A percentile compares a stretch with the other conserved stretches of the same genome.
phyloP scores from a whole-genome alignment of 108 stramenopile genomes.

The Seminavis robusta region DNA sequence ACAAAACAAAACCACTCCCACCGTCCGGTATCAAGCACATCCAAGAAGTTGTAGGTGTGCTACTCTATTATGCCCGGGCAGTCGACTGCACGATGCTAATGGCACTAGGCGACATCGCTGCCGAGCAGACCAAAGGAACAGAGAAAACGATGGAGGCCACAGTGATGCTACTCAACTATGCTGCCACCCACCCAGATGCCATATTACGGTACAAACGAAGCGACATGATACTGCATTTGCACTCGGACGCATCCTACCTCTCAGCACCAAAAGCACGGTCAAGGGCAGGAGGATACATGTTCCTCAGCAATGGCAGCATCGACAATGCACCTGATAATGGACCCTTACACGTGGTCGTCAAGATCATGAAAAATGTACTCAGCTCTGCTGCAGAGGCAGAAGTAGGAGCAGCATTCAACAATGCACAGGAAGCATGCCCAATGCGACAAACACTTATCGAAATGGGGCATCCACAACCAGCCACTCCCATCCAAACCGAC shows the following conservation, averaged over 20 bases:
- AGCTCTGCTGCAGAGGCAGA: too few relatives aligned
- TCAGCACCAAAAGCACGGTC: constrained; percentile 23
- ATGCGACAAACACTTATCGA: too few relatives aligned
- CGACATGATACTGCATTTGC: constrained; percentile 35
- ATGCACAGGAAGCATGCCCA: too few relatives aligned
- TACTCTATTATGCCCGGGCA: constrained; percentile 40
- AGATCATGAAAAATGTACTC: too few relatives aligned
- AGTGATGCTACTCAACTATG: constrained; percentile 39
- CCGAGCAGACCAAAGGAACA: constrained; percentile 28
- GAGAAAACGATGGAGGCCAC: constrained; percentile 12
- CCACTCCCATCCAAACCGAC: too few relatives aligned
- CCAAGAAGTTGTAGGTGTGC: constrained; percentile 32
- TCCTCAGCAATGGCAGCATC: too few relatives aligned
- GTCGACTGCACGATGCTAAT: constrained; percentile 37
- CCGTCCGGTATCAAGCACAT: constrained; percentile 13
- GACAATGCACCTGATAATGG: too few relatives aligned
- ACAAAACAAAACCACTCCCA: constrained; percentile 7
- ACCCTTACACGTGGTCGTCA: too few relatives aligned
- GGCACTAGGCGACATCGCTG: constrained; percentile 17
- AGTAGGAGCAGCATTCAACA: too few relatives aligned
- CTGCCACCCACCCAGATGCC: constrained; percentile 42
- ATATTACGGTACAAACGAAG: constrained; percentile 30
- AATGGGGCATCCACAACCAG: too few relatives aligned
- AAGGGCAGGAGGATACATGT: constrained; percentile 28
- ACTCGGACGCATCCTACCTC: constrained; percentile 35